Percentiles rank a stretch among this genome's conserved stretches.
phyloP scores from a whole-genome alignment of 352 stramenopile genomes.

The Bremia lactucae region DNA sequence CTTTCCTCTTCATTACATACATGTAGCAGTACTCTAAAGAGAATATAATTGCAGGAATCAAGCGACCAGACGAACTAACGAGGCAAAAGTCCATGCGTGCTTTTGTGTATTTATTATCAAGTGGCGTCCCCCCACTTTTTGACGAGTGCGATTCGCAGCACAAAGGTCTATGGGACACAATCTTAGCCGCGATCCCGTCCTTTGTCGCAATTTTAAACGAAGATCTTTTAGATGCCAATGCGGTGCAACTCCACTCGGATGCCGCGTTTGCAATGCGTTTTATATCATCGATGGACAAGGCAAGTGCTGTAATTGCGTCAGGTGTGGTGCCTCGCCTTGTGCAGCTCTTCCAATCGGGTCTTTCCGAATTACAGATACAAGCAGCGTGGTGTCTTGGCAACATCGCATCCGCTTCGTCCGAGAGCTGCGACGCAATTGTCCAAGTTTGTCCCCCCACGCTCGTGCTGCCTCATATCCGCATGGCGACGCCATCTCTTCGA shows the following conservation, averaged over 20 bases:
- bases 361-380: conserved; percentile 84
- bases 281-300: conserved; percentile 85
- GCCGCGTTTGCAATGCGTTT: conserved; percentile 80
- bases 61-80: conserved; percentile 61
- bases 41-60: conserved; percentile 61
- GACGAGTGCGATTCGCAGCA: conserved; percentile 79
- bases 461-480: conserved; percentile 75
- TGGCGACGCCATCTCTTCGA: conserved; percentile 67
- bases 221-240: conserved; percentile 41
- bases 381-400: conserved; percentile 82
- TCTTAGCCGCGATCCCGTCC: conserved; percentile 64
- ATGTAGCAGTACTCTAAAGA: too few relatives aligned
- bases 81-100: conserved; percentile 78
- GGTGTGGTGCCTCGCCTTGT: conserved; percentile 70
- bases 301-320: conserved; percentile 51
- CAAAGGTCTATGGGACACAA: conserved; percentile 66
- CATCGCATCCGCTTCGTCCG: conserved; percentile 64
- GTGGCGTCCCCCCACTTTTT: conserved; percentile 75
- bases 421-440: conserved; percentile 67
- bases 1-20: too few relatives aligned
- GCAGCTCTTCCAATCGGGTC: conserved; percentile 75
- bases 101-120: conserved; percentile 82
- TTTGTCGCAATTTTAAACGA: conserved; percentile 76
- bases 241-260: conserved; percentile 75
- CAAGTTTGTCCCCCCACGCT: conserved; percentile 50